Percentiles rank a stretch among this genome's conserved stretches.
Evolutionary conservation across 2,329 filamentous ascomycete species (phyloP).

Genomic region (Sphaceloma murrayae): DNA sequence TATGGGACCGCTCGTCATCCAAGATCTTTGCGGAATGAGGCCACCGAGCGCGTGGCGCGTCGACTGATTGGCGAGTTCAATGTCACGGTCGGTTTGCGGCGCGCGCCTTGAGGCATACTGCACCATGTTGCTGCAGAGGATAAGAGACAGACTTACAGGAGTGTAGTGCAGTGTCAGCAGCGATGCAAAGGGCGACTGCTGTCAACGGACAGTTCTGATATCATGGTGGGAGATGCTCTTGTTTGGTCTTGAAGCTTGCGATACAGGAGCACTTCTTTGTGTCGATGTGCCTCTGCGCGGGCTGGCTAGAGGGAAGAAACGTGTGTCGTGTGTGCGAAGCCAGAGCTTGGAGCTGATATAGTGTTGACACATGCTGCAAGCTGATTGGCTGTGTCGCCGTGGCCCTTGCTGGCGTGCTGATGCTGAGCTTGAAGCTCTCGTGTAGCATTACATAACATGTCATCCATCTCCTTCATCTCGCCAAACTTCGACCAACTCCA

Average conservation of each 20-base stretch:
- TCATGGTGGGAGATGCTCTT: too few species aligned
- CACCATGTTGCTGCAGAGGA: background rate
- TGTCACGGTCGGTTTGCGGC: background rate
- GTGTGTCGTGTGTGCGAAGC: background rate
- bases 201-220: too few species aligned
- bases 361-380: background rate
- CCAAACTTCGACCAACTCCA: too few species aligned
- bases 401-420: background rate
- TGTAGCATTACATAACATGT: background rate
- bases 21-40: conserved; percentile 1
- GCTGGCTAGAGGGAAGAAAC: background rate
- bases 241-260: too few species aligned
- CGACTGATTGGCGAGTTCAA: background rate
- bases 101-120: background rate
- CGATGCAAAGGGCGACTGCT: too few species aligned
- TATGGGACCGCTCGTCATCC: background rate
- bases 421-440: background rate
- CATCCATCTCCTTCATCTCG: too few species aligned
- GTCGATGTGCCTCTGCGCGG: too few species aligned
- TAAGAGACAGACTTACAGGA: background rate
- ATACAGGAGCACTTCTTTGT: too few species aligned
- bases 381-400: background rate
- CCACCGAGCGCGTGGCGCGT: background rate
- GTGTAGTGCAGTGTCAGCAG: too few species aligned
- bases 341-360: background rate